These are phyloP conservation scores for Fonsecaea multimorphosa DNA, from an alignment of 2,329 filamentous ascomycete species.

Conservation along the genomic window DNA sequence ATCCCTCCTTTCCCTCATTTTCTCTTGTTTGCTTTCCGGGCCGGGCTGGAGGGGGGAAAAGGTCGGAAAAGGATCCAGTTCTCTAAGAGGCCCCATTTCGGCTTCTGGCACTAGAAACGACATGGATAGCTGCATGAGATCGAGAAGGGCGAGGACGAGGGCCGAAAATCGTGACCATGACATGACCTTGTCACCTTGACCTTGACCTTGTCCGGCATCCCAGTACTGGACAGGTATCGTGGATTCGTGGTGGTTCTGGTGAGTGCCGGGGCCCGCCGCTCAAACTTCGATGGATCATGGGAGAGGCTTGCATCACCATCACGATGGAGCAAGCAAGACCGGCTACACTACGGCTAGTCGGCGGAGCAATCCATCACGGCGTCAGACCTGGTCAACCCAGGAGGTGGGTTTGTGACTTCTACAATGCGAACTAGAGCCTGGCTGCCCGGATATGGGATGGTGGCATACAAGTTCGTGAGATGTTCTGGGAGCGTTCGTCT, in stretches of 20 bases:
- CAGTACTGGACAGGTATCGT: slow-evolving; percentile 3
- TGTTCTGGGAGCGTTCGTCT: slow-evolving; percentile 28
- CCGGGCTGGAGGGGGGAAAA: slow-evolving; percentile 6
- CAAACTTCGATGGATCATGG: slow-evolving; percentile 9
- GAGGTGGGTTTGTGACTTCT: background rate
- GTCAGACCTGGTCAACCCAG: slow-evolving; percentile 23
- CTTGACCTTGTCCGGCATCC: slow-evolving; percentile 8
- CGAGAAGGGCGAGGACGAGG: slow-evolving; percentile 10
- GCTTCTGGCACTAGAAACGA: slow-evolving; percentile 7
- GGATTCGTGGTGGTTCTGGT: too few species aligned
- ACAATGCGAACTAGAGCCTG: slow-evolving; percentile 18
- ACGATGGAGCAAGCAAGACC: background rate
- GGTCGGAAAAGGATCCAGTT: slow-evolving; percentile 4
- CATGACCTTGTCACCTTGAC: background rate
- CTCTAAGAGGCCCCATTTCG: slow-evolving; percentile 9
- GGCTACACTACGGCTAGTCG: slow-evolving; percentile 15
- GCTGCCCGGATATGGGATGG: slow-evolving; percentile 11
- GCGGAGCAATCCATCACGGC: slow-evolving; percentile 22
- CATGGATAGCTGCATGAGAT: slow-evolving; percentile 21
- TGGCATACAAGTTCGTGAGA: slow-evolving; percentile 28
- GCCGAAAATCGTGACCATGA: background rate
- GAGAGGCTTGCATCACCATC: slow-evolving; percentile 27
- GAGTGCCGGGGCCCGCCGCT: slow-evolving; percentile 2
- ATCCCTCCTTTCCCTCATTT: background rate
- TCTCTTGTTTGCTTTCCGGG: background rate